Evolutionary conservation across 352 stramenopile genomes (phyloP), one percentile per base, ranked within the genome.

Genomic region (Pelagophyceae sp.): DNA sequence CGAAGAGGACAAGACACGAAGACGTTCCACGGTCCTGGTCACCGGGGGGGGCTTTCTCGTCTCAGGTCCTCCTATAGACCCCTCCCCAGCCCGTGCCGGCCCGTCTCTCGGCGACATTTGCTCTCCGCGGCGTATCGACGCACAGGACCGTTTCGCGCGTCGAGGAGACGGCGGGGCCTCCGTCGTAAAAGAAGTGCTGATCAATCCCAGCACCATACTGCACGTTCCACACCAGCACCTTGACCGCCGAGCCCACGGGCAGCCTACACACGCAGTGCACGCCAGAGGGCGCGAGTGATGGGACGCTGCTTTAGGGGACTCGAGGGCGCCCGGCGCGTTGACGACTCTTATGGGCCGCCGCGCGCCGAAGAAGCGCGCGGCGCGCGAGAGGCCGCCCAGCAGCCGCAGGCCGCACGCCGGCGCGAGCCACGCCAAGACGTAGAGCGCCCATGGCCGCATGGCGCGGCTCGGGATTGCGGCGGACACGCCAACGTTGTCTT

Each of bases 161-260:
- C 67, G 67, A 35, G 15, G 35, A 58, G 15, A 74, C 67, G 15
- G 67, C 67, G 11, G 17, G 2, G 35, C 67, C 67, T 33, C 67
- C 67, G 67, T 74, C 67, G 67, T 74, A 74, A 27, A 74, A 74
- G 37, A 58, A 74, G 67, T 74, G 67, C 38, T 74, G 67, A 1
- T 37, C 35, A n/a, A 74, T 74, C 17, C 67, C 67, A 1, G 67
- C 67, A 37, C 67, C 67, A 37, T 58, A 74, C 37, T 74, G 67
- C 1, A 74, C 33, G 67, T 74, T 74, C 67, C 67, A 74, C 17
- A 74, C 67, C 35, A 50, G 11, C 15, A 74, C 67, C 38, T 32
- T 60, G 23, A 31, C 15, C 58, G 58, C 23, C 15, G 11, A 54
- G 45, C 11, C 45, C 45, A 54, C 45, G 45, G 23, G 11, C 23